Evolutionary conservation across 2,329 filamentous ascomycete species (phyloP), one percentile per base, ranked within the genome.

Genomic region (Fusarium tjaetaba): DNA sequence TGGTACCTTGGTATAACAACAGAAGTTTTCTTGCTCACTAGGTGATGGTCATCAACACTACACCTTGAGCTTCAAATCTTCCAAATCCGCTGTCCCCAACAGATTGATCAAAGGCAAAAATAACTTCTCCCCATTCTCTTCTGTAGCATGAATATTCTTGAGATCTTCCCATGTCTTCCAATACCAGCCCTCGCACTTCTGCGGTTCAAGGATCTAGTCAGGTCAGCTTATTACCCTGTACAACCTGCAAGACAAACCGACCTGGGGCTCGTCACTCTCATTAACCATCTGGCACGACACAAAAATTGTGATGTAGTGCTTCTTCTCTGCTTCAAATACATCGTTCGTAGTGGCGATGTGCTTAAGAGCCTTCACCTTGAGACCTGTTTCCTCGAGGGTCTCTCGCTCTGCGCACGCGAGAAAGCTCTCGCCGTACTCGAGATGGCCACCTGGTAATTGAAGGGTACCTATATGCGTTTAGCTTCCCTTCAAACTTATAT

Each of bases 291-390:
- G 81, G 46, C 88, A 90, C 1, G 84, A 82, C 70, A 94, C 88
- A 73, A 93, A 95, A 6, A 94, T 80, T 1, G 93, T 95, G 57
- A 94, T 85, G 77, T 95, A 96, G 78, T 96, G 93, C 80, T 91
- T 93, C 0, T 81, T 81, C n/a, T 87, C 86, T 0, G 78, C 77
- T 3, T 81, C 77, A 78, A 94, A 93, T 2, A 93, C 78, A 75
- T 91, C 90, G 77, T 95, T 94, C 10, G 91, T 94, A 1, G 89
- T 87, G 1, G 87, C 88, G 2, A 91, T 72, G 43, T 92, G 86
- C 51, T 84, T 85, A 41, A 88, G 55, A 11, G 87, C 84, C 4
- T 80, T 83, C 3, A 94, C 84, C 0, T 81, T 76, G 1, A 94
- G 84, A 0, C 88, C 91, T 0, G 93, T 94, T 78, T 96, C 93